These are phyloP conservation scores for Lentinula novae-zelandiae DNA, from an alignment of 1,284 basidiomycete genomes.

Conservation along the genomic window DNA sequence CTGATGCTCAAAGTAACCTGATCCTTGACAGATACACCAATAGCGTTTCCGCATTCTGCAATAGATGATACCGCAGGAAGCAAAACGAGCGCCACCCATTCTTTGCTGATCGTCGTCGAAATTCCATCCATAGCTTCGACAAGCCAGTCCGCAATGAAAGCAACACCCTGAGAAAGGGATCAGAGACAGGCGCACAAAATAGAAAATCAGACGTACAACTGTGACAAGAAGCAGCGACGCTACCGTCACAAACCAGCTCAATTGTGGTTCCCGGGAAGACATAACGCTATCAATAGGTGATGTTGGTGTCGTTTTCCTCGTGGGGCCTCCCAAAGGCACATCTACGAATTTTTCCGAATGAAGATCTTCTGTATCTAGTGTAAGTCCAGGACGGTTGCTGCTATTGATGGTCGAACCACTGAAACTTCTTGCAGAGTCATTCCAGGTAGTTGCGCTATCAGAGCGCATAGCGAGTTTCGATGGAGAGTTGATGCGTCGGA, in stretches of 20 bases:
- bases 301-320: background rate
- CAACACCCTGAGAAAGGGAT: conserved; percentile 42
- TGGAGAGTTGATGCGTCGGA: background rate
- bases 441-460: background rate
- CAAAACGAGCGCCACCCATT: conserved; percentile 84
- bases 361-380: conserved; percentile 4
- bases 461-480: background rate
- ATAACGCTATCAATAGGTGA: conserved; percentile 6
- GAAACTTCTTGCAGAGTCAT: conserved; percentile 8
- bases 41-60: conserved; percentile 74
- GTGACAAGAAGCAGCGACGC: conserved; percentile 59
- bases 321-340: background rate
- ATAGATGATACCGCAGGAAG: conserved; percentile 84
- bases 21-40: conserved; percentile 83
- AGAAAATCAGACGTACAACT: conserved; percentile 40
- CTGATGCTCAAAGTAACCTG: conserved; percentile 71
- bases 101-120: conserved; percentile 59
- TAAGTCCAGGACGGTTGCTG: conserved; percentile 7
- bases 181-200: background rate
- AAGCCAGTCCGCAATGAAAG: conserved; percentile 78
- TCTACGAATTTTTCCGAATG: conserved; percentile 2
- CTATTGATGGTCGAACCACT: conserved; percentile 14
- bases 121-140: conserved; percentile 75
- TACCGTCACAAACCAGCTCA: conserved; percentile 61
- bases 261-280: conserved; percentile 34